Percentiles rank a stretch among this genome's conserved stretches.
These are phyloP conservation scores for Citrus mangshanensis DNA, from an alignment of 345 rosid genomes.

Conservation along the genomic window DNA sequence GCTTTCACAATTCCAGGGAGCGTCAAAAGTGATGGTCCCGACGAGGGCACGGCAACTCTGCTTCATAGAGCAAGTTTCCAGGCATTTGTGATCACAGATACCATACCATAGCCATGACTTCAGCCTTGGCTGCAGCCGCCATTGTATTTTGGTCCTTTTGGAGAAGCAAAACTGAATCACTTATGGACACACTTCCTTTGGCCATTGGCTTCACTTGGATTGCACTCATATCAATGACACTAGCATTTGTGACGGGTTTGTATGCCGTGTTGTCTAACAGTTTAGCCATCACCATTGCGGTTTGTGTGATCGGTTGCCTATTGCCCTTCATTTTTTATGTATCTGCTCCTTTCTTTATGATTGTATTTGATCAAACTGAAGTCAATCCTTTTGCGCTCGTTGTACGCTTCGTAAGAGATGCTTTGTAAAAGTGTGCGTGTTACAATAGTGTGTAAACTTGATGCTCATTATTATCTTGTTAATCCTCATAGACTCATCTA, in stretches of 20 bases:
- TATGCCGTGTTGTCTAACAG: not conserved
- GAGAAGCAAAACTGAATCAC: not conserved
- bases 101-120: conserved; percentile 16
- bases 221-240: conserved; percentile 14
- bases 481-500: too few relatives aligned
- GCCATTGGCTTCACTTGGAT: not conserved
- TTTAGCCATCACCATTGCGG: conserved; percentile 5
- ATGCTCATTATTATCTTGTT: not conserved
- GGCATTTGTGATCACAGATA: conserved; percentile 9
- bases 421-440: not conserved
- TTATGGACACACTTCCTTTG: not conserved
- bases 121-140: conserved; percentile 7
- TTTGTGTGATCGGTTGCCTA: not conserved
- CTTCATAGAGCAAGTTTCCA: not conserved
- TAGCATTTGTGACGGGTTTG: conserved; percentile 20
- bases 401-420: not conserved
- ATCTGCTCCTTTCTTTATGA: not conserved
- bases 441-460: not conserved
- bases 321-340: not conserved
- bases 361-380: not conserved
- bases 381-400: not conserved
- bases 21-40: not conserved
- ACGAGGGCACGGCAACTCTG: not conserved
- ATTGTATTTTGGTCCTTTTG: not conserved
- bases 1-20: conserved; percentile 21